A percentile compares a stretch with the other conserved stretches of the same genome.
These are phyloP conservation scores for Xylariomycetidae sp. DNA, from an alignment of 2,329 filamentous ascomycete genomes.

Conservation along the genomic window DNA sequence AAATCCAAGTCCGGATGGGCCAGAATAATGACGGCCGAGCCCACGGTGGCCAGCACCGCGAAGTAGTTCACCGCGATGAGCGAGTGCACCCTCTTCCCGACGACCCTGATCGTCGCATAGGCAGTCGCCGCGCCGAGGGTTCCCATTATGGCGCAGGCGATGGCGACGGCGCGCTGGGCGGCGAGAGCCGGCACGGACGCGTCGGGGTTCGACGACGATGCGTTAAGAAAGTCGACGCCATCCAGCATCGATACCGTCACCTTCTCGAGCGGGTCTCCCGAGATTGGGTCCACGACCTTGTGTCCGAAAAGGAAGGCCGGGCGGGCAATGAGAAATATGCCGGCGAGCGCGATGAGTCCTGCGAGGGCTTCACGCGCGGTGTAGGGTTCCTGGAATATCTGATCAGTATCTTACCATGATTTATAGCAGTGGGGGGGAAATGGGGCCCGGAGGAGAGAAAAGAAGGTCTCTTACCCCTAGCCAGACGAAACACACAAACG, in stretches of 20 bases:
- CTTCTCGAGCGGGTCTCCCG: background rate
- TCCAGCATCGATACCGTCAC: slow-evolving; percentile 8
- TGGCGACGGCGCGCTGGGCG: slow-evolving; percentile 59
- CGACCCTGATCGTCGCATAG: slow-evolving; percentile 69
- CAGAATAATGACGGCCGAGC: slow-evolving; percentile 57
- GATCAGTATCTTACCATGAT: slow-evolving; percentile 8
- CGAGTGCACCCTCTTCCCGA: slow-evolving; percentile 70
- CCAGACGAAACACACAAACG: slow-evolving; percentile 58
- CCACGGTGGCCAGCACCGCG: slow-evolving; percentile 59
- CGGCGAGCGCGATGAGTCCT: slow-evolving; percentile 63
- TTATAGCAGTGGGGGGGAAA: too few species aligned
- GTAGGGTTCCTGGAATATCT: slow-evolving; percentile 63
- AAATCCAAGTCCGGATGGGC: slow-evolving; percentile 37
- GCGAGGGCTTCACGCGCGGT: slow-evolving; percentile 66
- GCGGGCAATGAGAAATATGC: slow-evolving; percentile 71
- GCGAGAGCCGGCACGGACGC: slow-evolving; percentile 20
- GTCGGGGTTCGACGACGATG: too few species aligned
- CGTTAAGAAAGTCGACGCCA: slow-evolving; percentile 10
- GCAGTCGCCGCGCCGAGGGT: slow-evolving; percentile 65
- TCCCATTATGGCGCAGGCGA: slow-evolving; percentile 62
- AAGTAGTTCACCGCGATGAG: slow-evolving; percentile 79
- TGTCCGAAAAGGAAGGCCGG: slow-evolving; percentile 54
- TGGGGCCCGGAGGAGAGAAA: too few species aligned
- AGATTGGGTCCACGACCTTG: slow-evolving; percentile 8
- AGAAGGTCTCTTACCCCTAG: slow-evolving; percentile 17